Percentiles rank a stretch among this genome's conserved stretches.
Evolutionary conservation across 1,139 yeast genomes (phyloP).

Genomic region (Nakaseomyces bracarensis): DNA sequence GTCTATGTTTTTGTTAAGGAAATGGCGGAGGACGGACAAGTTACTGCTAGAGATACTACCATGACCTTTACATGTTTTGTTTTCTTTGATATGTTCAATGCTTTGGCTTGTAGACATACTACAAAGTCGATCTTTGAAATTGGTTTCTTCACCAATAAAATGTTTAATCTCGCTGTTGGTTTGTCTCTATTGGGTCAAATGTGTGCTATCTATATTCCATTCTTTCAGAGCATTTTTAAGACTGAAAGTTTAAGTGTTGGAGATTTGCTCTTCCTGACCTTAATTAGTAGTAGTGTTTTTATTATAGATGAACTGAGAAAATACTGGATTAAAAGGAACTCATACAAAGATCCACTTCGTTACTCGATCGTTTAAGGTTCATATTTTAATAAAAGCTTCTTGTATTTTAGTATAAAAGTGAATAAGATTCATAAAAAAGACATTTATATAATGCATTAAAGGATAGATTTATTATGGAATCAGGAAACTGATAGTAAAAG

Average conservation of each 20-base stretch:
- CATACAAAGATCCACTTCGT: slow-evolving; percentile 15
- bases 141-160: slow-evolving; percentile 65
- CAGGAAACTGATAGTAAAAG: neutral
- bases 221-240: slow-evolving; percentile 84
- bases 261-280: slow-evolving; percentile 56
- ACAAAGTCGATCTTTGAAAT: slow-evolving; percentile 72
- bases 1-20: slow-evolving; percentile 76
- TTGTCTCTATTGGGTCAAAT: slow-evolving; percentile 86
- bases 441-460: slow-evolving; percentile 4
- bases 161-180: slow-evolving; percentile 91
- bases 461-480: neutral
- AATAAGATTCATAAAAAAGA: slow-evolving; percentile 6
- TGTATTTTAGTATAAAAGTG: slow-evolving; percentile 5
- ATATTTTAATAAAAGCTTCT: neutral
- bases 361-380: slow-evolving; percentile 24
- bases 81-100: slow-evolving; percentile 91
- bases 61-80: slow-evolving; percentile 98
- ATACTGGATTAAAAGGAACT: slow-evolving; percentile 28
- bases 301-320: slow-evolving; percentile 79
- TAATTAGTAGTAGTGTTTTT: slow-evolving; percentile 71
- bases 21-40: slow-evolving; percentile 63
- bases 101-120: slow-evolving; percentile 81
- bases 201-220: slow-evolving; percentile 87
- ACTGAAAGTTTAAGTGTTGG: slow-evolving; percentile 73
- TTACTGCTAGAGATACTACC: slow-evolving; percentile 94